Evolutionary conservation across 371 early-diverging fungal species (phyloP).

Genomic region (Entomophthora muscae): DNA sequence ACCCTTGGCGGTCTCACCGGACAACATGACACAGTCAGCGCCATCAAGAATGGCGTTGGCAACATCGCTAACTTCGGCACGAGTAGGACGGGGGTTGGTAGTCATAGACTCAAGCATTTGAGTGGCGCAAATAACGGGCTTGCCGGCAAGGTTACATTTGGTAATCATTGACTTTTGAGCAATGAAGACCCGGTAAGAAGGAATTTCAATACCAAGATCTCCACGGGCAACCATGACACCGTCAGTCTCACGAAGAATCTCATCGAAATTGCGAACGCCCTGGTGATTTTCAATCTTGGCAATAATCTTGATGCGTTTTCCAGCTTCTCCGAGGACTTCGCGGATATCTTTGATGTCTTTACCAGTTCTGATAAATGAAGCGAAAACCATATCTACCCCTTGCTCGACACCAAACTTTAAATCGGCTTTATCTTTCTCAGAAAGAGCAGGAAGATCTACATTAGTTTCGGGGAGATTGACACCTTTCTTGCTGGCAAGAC

Average conservation of each 20-base stretch:
- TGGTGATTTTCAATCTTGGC: slow-evolving; percentile 92
- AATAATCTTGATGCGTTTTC: slow-evolving; percentile 79
- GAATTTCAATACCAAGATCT: slow-evolving; percentile 96
- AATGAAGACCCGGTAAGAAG: slow-evolving; percentile 75
- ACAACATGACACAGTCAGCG: slow-evolving; percentile 97
- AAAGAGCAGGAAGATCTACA: slow-evolving; percentile 83
- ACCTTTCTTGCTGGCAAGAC: slow-evolving; percentile 62
- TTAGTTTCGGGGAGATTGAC: slow-evolving; percentile 76
- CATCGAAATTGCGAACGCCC: slow-evolving; percentile 94
- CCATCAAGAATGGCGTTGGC: slow-evolving; percentile 96
- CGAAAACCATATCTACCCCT: slow-evolving; percentile 91
- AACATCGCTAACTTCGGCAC: slow-evolving; percentile 97
- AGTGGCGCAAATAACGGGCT: slow-evolving; percentile 96
- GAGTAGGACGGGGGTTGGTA: slow-evolving; percentile 86
- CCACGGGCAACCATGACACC: slow-evolving; percentile 99
- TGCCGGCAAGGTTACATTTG: slow-evolving; percentile 82
- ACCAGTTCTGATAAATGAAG: slow-evolving; percentile 86
- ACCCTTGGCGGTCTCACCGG: slow-evolving; percentile 96
- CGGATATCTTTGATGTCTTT: slow-evolving; percentile 77
- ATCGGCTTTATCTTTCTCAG: slow-evolving; percentile 85
- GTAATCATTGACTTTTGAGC: slow-evolving; percentile 96
- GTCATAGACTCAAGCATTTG: slow-evolving; percentile 99
- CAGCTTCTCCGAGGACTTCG: slow-evolving; percentile 51
- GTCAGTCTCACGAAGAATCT: slow-evolving; percentile 85
- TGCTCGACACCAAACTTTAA: slow-evolving; percentile 84